These are phyloP conservation scores for Casuarina equisetifolia DNA, from an alignment of 306 rosid genomes.

Conservation along the genomic window DNA sequence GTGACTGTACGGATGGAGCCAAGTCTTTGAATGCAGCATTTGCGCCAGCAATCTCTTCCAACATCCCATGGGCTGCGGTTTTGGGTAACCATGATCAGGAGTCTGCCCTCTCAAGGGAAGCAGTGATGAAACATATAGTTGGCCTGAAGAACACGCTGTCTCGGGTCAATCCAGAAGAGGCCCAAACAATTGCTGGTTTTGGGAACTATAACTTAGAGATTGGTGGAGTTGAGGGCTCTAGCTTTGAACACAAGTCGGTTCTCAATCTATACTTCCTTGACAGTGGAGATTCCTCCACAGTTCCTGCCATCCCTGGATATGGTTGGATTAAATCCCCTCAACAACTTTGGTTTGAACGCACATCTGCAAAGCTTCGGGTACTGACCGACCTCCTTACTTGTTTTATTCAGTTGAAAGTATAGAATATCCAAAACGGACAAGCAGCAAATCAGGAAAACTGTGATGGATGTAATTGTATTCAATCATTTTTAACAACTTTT, in stretches of 20 bases:
- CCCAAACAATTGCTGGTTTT: conserved; percentile 67
- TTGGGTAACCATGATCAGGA: conserved; percentile 98
- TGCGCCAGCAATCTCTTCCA: conserved; percentile 84
- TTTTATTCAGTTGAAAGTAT: conserved; percentile 7
- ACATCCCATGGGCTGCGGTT: conserved; percentile 87
- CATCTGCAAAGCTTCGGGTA: conserved; percentile 72
- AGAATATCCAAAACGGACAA: background rate
- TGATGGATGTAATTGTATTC: too few relatives aligned
- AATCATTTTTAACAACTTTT: background rate
- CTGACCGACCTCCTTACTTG: conserved; percentile 4
- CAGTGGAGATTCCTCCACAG: conserved; percentile 87
- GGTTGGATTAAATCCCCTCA: conserved; percentile 97
- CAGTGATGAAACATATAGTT: conserved; percentile 80
- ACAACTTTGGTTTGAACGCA: conserved; percentile 76
- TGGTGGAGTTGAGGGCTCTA: conserved; percentile 65
- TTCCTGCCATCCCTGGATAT: conserved; percentile 59
- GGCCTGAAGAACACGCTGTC: conserved; percentile 74
- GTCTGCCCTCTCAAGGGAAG: conserved; percentile 79
- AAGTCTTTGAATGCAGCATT: conserved; percentile 78
- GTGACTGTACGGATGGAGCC: conserved; percentile 60
- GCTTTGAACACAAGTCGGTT: conserved; percentile 74
- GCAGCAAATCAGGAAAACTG: background rate
- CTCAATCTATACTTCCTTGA: conserved; percentile 90
- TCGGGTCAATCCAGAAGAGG: conserved; percentile 59
- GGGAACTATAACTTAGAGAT: conserved; percentile 90